Base-by-base conservation (phyloP, 495 filamentous ascomycete genomes). In the Bacidia gigantensis region DNA sequence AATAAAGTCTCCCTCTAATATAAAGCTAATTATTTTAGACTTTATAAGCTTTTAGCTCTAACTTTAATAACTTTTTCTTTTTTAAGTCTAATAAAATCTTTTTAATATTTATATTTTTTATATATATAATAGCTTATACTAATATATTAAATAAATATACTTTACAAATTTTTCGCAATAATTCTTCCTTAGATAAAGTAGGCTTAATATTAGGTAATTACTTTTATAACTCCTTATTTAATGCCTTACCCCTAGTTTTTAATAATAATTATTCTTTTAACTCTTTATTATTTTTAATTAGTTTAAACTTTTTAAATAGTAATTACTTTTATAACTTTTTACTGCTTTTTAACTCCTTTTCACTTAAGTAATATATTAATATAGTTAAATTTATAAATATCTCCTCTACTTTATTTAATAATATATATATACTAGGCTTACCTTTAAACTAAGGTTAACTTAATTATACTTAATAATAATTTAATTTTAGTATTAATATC, bases 141-240 rank as follows among this genome's bases (percentile, higher is more conserved):
- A 49, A 26, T 3, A 26, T 29, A 29, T 49, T 32, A 26, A 26
- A 5, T 22, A 23, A 11, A 25, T 25, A 5, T 48, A 53, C 42
- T 26, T 1, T 29, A 3, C 11, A 47, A 46, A 53, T 32, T 47
- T 18, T 53, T 26, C 32, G 26, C 32, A 53, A 9, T 46, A 46
- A 5, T 11, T 48, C 26, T 5, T 48, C 10, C 11, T n/a, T 3
- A 23, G 22, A 48, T 22, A 23, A 45, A 22, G 21, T 23, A n/a
- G 10, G 7, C 7, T 9, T 11, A 9, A 9, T 48, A 48, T n/a
- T 24, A 23, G 26, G 26, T 48, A 7, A 24, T 23, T 48, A 3
- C 26, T n/a, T 48, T 48, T 23, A 23, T 48, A n/a, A n/a, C 12
- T 23, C 26, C 11, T 29, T 48, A n/a, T n/a, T n/a, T 3, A n/a